Conservation (phyloP, 2,329 filamentous ascomycete species). For the Fusarium longipes region DNA sequence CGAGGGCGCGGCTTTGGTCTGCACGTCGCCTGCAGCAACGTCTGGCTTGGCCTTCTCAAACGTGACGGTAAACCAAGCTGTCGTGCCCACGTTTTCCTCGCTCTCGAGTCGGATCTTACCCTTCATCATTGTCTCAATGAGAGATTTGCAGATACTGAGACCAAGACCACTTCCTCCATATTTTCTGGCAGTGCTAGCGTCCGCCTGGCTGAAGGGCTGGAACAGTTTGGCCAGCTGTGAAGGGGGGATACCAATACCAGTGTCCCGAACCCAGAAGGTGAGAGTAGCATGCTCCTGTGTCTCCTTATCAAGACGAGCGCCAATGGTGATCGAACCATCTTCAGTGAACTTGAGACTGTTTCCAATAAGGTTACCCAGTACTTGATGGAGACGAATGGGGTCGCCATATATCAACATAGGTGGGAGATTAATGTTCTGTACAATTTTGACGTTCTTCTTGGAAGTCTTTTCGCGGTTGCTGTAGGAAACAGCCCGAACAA, state of each 20-base stretch:
- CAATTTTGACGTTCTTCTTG: conserved; percentile 70
- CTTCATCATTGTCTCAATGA: conserved; percentile 92
- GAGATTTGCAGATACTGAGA: conserved; percentile 92
- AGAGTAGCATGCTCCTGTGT: conserved; percentile 76
- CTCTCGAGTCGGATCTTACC: conserved; percentile 87
- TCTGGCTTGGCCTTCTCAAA: conserved; percentile 83
- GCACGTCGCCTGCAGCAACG: conserved; percentile 67
- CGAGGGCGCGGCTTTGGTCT: conserved; percentile 52
- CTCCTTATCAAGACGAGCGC: conserved; percentile 78
- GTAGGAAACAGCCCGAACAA: conserved; percentile 73
- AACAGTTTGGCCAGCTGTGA: conserved; percentile 88
- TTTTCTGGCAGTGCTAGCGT: conserved; percentile 88
- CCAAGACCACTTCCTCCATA: conserved; percentile 93
- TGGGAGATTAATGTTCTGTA: conserved; percentile 77
- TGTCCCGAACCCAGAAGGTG: conserved; percentile 88
- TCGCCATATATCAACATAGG: conserved; percentile 78
- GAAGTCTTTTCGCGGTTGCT: conserved; percentile 73
- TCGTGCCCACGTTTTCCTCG: conserved; percentile 75
- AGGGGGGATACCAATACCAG: conserved; percentile 88
- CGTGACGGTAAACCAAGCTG: conserved; percentile 81
- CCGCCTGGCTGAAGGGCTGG: conserved; percentile 91
- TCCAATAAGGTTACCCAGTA: conserved; percentile 84
- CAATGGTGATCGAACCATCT: conserved; percentile 85
- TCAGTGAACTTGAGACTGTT: conserved; percentile 97
- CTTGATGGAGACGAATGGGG: conserved; percentile 74